Evolutionary conservation across 164 flowering plant genomes (phyloP), one percentile per base, ranked within the genome.

Genomic region (Nymphaea colorata): DNA sequence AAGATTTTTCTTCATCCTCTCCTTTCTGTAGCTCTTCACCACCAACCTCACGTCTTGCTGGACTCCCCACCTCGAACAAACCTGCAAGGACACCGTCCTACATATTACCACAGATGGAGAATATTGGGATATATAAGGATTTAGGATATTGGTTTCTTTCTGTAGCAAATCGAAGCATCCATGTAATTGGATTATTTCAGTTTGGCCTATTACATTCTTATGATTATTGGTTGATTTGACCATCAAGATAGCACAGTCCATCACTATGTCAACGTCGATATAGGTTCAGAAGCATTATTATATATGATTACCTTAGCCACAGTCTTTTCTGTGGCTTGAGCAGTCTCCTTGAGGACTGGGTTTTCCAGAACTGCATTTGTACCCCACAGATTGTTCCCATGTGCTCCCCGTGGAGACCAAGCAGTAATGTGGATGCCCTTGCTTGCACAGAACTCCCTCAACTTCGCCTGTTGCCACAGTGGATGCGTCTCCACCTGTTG

Each of bases 401-500:
- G 68, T 2, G 65, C 81, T 16, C 80, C 83, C 42, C 77, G 45
- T 17, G 83, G 80, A 53, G 80, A 77, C 45, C 66, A 77, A 16
- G 77, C 82, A 43, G 61, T 69, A 18, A 77, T 72, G 41, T 69
- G 71, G 5, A 78, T 74, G 3, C 73, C 76, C 42, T 74, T 70
- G 36, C 36, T 67, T 12, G 25, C 45, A 64, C 83, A 78, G 61
- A 74, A 74, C 4, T 80, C 74, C 60, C 68, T 75, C 61, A 77
- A 62, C 12, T 75, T 68, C 64, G 42, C 57, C 67, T 76, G 81
- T 2, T 72, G 71, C 79, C 81, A 80, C 43, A 65, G 42, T 43
- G 81, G 78, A 69, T 78, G 70, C 76, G 76, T 66, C 62, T 80
- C 83, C 41, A 80, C 79, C 83, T 80, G 64, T 61, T 36, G 41